phyloP scores from a whole-genome alignment of 106 monocot genomes.

The Dioscorea dumetorum region DNA sequence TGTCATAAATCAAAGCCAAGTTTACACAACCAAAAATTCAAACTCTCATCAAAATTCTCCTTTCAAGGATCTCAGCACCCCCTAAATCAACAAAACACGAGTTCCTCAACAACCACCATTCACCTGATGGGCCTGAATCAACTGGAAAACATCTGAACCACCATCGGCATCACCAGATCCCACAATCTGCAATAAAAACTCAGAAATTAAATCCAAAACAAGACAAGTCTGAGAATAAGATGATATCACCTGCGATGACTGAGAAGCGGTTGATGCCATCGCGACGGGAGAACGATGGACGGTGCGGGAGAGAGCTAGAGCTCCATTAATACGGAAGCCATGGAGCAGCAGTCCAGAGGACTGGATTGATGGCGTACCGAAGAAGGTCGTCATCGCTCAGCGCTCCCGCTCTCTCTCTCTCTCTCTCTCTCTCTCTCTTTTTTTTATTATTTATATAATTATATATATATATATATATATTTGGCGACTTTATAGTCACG shows the following conservation, averaged over 20 bases:
- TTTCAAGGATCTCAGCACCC: too few species aligned
- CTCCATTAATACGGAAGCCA: not conserved
- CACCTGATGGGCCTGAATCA: slow-evolving; percentile 55
- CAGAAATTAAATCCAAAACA: not conserved
- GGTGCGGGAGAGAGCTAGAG: not conserved
- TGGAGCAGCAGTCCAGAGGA: not conserved
- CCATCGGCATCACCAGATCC: slow-evolving; percentile 17
- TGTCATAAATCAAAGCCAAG: not conserved
- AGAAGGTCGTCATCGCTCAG: not conserved
- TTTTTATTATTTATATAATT: too few species aligned
- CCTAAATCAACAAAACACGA: too few species aligned
- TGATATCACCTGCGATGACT: slow-evolving; percentile 25
- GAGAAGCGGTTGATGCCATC: slow-evolving; percentile 30
- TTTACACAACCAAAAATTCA: not conserved
- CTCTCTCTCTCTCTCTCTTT: too few species aligned
- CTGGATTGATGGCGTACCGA: not conserved
- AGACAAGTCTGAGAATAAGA: not conserved
- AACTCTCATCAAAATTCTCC: not conserved
- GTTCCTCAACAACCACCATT: too few species aligned
- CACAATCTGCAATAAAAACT: slow-evolving; percentile 10
- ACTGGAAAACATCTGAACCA: slow-evolving; percentile 19
- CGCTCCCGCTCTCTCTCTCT: too few species aligned
- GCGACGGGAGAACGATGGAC: slow-evolving; percentile 2
- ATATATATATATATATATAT: too few species aligned
- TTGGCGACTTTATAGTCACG: too few species aligned